These are phyloP conservation scores for Lachnellula arida DNA, from an alignment of 2,329 filamentous ascomycete species.

Conservation along the genomic window DNA sequence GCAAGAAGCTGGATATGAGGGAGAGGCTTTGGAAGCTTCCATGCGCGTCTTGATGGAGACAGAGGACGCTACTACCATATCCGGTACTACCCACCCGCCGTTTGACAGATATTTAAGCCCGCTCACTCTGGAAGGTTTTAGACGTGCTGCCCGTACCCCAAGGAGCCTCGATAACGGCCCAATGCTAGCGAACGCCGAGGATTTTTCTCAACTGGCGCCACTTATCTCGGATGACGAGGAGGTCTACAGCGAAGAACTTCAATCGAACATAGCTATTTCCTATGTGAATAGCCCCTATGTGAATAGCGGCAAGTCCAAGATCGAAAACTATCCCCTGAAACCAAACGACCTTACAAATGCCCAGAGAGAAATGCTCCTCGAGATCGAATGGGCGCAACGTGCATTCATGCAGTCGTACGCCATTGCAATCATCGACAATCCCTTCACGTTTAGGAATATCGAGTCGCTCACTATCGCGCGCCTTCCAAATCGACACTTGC, in stretches of 20 bases:
- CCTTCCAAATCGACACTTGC: slow-evolving; percentile 57
- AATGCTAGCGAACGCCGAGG: background rate
- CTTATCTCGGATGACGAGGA: slow-evolving; percentile 7
- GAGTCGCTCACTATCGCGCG: slow-evolving; percentile 59
- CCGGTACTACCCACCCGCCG: background rate
- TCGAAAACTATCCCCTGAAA: slow-evolving; percentile 29
- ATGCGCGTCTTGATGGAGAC: slow-evolving; percentile 20
- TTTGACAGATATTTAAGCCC: background rate
- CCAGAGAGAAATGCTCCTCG: slow-evolving; percentile 65
- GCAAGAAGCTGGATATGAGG: slow-evolving; percentile 24
- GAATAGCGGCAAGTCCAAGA: slow-evolving; percentile 7
- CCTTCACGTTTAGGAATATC: slow-evolving; percentile 47
- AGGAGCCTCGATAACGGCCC: background rate
- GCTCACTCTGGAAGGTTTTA: background rate
- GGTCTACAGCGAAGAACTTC: background rate
- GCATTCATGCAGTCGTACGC: slow-evolving; percentile 65
- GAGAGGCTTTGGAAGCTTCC: slow-evolving; percentile 14
- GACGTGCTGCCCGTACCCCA: background rate
- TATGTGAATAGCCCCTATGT: background rate
- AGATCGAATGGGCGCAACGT: slow-evolving; percentile 64
- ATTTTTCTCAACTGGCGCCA: background rate
- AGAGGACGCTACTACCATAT: slow-evolving; percentile 5
- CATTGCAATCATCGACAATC: slow-evolving; percentile 59
- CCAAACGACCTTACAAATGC: slow-evolving; percentile 52
- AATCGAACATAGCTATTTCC: background rate